Percentiles rank a stretch among this genome's conserved stretches.
Evolutionary conservation across 305 asterid species (phyloP).

Genomic region (Caryopteris hybrid): DNA sequence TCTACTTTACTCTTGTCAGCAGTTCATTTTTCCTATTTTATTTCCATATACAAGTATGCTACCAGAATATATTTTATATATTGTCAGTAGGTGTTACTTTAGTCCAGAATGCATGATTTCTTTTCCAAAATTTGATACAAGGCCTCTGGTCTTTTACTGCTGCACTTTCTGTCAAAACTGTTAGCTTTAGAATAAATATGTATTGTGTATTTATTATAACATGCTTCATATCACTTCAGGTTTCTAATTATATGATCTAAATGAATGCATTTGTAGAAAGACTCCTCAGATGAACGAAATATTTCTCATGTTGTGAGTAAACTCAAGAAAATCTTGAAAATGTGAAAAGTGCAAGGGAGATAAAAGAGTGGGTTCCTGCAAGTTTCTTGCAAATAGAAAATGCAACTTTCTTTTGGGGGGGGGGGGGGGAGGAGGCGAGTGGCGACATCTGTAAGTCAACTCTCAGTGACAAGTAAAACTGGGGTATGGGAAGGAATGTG

Average conservation of each 20-base stretch:
- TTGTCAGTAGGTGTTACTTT: neutral
- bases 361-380: neutral
- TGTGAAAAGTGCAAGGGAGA: neutral
- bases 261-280: neutral
- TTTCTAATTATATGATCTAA: neutral
- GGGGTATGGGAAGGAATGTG: slow-evolving; percentile 10
- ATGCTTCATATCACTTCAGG: neutral
- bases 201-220: neutral
- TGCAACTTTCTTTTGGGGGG: neutral
- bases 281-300: neutral
- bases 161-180: neutral
- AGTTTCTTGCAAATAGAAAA: neutral
- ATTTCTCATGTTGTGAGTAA: neutral
- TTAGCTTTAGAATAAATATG: neutral
- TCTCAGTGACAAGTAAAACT: neutral
- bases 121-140: neutral
- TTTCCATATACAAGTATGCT: neutral
- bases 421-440: neutral
- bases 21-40: neutral
- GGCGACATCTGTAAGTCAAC: neutral
- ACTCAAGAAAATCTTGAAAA: neutral
- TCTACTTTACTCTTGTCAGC: neutral
- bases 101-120: neutral
- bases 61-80: neutral
- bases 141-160: neutral